These are phyloP conservation scores for Leccinum uliginosum DNA, from an alignment of 768 basidiomycete species.

Conservation along the genomic window DNA sequence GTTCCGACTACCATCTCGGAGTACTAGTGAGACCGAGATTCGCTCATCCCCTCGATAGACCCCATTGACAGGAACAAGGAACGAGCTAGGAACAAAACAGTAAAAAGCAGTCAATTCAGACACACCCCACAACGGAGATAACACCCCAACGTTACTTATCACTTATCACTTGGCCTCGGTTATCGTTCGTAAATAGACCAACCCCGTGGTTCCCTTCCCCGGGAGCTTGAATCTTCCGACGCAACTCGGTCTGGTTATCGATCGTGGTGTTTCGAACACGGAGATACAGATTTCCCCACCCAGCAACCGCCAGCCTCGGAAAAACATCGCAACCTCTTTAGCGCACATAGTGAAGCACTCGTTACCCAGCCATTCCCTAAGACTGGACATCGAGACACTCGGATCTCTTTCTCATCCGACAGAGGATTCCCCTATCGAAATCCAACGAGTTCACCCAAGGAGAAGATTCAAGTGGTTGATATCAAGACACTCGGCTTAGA, in stretches of 20 bases:
- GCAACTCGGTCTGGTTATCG: background rate
- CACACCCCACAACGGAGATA: background rate
- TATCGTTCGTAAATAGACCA: background rate
- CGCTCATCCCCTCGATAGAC: background rate
- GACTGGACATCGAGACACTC: background rate
- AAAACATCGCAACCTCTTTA: background rate
- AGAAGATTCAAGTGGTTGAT: background rate
- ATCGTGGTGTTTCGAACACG: background rate
- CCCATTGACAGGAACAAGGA: background rate
- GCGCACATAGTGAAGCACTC: background rate
- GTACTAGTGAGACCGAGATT: background rate
- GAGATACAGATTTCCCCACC: background rate
- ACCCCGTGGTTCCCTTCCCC: background rate
- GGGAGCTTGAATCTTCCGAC: background rate
- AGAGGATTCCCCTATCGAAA: background rate
- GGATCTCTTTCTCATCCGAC: background rate
- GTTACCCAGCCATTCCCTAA: too few species aligned
- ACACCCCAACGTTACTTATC: background rate
- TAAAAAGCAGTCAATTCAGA: background rate
- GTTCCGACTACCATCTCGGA: too few species aligned
- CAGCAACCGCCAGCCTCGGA: background rate
- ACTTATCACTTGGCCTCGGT: background rate
- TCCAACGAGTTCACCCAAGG: background rate
- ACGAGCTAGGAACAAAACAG: background rate
- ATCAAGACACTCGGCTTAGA: background rate